Base-by-base conservation (phyloP, 352 stramenopile genomes). In the Pythium vanterpoolii region DNA sequence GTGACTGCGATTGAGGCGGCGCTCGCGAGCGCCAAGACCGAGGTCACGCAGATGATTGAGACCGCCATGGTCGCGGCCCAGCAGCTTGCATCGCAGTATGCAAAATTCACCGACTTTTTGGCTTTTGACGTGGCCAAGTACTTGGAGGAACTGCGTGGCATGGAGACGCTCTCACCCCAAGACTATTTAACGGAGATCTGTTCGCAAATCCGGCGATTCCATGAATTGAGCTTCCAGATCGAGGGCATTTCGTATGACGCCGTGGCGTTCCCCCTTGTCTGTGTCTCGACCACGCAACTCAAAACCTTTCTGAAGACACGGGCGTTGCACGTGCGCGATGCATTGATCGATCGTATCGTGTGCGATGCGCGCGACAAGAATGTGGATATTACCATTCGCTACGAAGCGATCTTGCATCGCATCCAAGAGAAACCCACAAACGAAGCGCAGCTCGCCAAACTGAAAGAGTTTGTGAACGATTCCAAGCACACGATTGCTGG, bases 361-460 rank as follows among this genome's bases (percentile, higher is more conserved):
- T 65, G 69, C 2, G 86, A 95, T 38, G 76, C 80, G 10, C 71
- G 87, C 3, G 81, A 93, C 19, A 77, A 89, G 54, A 97, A 96
- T 49, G 73, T 94, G 49, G 77, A 86, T 21, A 96, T 97, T 53
- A 97, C 91, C 7, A 62, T 83, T 23, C 83, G 84, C 2, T 98
- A 98, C 57, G 77, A 97, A 43, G 65, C 76, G 19, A 97, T 98
- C 23, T 62, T 98, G 21, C 64, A 78, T 14, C 77, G 90, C 7
- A 96, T 98, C 66, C 90, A 86, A 33, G 86, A 97, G 46, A 97
- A 98, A 50, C 93, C 91, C 8, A 88, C 76, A 11, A 97, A 98
- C 63, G 93, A 98, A 64, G 85, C 88, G 3, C 86, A 98, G 47
- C 71, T 98, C 4, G 87, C 89, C 3, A 86, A 89, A 49, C 64